Conservation (phyloP, 495 filamentous ascomycete genomes). For the Tuber umbilicatum region DNA sequence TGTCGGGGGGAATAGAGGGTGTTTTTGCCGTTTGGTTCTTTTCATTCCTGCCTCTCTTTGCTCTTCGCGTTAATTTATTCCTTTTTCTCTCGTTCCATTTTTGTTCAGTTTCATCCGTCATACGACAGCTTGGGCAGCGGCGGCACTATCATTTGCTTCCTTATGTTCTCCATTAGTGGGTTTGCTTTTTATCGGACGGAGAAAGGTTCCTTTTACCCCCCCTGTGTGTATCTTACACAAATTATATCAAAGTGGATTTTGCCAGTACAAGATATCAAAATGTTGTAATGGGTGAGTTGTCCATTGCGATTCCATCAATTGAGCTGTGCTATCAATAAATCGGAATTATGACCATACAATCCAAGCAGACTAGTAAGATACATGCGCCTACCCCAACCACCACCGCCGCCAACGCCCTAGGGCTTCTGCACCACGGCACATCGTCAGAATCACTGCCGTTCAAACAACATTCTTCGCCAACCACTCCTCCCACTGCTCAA, state of each 20-base stretch:
- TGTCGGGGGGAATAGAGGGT: conserved; percentile 9
- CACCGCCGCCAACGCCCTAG: conserved; percentile 22
- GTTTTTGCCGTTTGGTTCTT: conserved; percentile 17
- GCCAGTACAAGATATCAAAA: neutral
- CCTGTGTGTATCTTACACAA: neutral
- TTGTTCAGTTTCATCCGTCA: neutral
- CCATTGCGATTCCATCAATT: neutral
- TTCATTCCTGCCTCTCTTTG: conserved; percentile 14
- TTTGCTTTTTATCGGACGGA: neutral
- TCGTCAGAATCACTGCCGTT: conserved; percentile 12
- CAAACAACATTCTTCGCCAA: conserved; percentile 67
- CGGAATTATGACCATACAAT: neutral
- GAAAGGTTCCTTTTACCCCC: neutral
- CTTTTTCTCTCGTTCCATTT: conserved; percentile 9
- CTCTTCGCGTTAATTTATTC: conserved; percentile 16
- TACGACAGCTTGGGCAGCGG: neutral
- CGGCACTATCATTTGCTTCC: neutral
- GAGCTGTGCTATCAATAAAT: neutral
- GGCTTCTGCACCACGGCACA: neutral
- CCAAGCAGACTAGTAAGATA: neutral
- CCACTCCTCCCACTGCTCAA: conserved; percentile 70
- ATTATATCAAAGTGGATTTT: neutral
- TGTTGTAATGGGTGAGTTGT: neutral
- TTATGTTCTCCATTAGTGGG: neutral
- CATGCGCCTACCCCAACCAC: neutral